These are phyloP conservation scores for Hamigera avellanea DNA, from an alignment of 495 filamentous ascomycete species.

Conservation along the genomic window DNA sequence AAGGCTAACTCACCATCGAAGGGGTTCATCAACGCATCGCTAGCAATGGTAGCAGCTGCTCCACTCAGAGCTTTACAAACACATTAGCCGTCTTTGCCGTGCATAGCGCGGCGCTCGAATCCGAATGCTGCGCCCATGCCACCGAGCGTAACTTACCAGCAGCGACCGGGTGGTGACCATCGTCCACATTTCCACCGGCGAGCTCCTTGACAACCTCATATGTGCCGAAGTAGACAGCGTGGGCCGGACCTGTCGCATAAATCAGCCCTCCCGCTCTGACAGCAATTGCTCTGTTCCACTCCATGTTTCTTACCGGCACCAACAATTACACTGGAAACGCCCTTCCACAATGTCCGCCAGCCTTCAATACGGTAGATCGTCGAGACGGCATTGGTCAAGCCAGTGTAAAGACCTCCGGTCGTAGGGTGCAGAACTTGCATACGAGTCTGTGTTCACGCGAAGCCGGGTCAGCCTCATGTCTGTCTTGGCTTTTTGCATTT, in stretches of 20 bases:
- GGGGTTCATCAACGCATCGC: slow-evolving; percentile 97
- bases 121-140: slow-evolving; percentile 1
- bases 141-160: slow-evolving; percentile 48
- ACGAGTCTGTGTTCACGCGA: slow-evolving; percentile 54
- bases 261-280: slow-evolving; percentile 13
- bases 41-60: slow-evolving; percentile 88
- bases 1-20: slow-evolving; percentile 71
- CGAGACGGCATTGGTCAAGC: slow-evolving; percentile 82
- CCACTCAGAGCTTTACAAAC: slow-evolving; percentile 63
- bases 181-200: slow-evolving; percentile 82
- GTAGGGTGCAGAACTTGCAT: slow-evolving; percentile 94
- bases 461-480: slow-evolving; percentile 9
- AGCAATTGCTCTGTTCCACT: neutral
- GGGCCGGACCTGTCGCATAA: slow-evolving; percentile 66
- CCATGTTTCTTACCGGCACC: slow-evolving; percentile 62
- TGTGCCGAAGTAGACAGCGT: slow-evolving; percentile 96
- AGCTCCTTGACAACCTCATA: slow-evolving; percentile 95
- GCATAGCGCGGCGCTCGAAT: neutral
- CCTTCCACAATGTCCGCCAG: slow-evolving; percentile 84
- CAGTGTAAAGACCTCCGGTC: slow-evolving; percentile 75
- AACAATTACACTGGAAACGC: slow-evolving; percentile 89
- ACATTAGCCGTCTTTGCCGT: neutral
- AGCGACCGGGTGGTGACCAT: slow-evolving; percentile 86
- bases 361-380: slow-evolving; percentile 87
- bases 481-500: too few species aligned